Evolutionary conservation across 140 eudicot species (phyloP).

Genomic region (Senecio squalidus): DNA sequence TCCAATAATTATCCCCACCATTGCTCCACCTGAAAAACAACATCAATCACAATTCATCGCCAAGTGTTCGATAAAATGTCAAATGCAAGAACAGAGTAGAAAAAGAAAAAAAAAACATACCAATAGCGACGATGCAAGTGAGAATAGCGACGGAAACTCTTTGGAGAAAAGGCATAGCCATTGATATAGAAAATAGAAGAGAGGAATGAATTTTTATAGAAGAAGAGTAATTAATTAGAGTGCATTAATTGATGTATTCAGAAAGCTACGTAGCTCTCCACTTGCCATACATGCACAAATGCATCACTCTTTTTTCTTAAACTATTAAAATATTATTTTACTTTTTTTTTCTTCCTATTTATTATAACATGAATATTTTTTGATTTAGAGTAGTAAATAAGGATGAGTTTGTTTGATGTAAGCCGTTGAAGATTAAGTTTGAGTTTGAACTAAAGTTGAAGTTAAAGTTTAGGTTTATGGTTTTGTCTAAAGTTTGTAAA

Average conservation of each 20-base stretch:
- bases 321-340: too few species aligned
- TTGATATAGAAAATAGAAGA: not conserved
- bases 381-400: too few species aligned
- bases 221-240: constrained; percentile 1
- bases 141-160: constrained; percentile 12
- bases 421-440: too few species aligned
- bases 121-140: constrained; percentile 22
- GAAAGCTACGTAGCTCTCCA: constrained; percentile 37
- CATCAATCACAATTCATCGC: not conserved
- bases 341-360: too few species aligned
- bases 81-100: too few species aligned
- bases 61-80: not conserved
- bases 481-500: too few species aligned
- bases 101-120: constrained; percentile 3
- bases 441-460: too few species aligned
- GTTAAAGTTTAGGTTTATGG: too few species aligned
- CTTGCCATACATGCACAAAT: constrained; percentile 37
- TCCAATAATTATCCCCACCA: constrained; percentile 63
- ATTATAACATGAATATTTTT: not conserved
- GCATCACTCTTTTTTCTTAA: not conserved
- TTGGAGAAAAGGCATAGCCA: constrained; percentile 19
- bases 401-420: too few species aligned
- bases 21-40: constrained; percentile 59
- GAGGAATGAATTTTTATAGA: constrained; percentile 19
- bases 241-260: constrained; percentile 26